A percentile compares a stretch with the other conserved stretches of the same genome.
Evolutionary conservation across 345 rosid genomes (phyloP).

Genomic region (Eucalyptus curtisii): DNA sequence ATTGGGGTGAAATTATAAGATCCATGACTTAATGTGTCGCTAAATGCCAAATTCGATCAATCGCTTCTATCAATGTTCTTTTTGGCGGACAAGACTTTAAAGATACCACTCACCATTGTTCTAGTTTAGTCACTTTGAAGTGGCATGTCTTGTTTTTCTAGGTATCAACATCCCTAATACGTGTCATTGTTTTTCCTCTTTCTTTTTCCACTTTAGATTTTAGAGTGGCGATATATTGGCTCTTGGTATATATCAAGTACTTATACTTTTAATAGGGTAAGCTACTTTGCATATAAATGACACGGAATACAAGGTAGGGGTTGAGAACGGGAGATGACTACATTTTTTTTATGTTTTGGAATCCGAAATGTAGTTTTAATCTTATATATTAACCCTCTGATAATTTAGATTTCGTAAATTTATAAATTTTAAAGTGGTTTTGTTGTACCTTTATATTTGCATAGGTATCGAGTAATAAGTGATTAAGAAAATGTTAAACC

Average conservation of each 20-base stretch:
- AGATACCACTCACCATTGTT: neutral
- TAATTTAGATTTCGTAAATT: neutral
- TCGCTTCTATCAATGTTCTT: neutral
- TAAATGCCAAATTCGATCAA: neutral
- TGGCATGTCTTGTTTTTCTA: neutral
- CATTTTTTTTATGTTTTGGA: neutral
- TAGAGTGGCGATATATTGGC: neutral
- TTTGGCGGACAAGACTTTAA: neutral
- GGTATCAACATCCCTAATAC: neutral
- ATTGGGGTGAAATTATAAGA: neutral
- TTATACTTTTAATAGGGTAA: neutral
- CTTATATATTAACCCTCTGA: rapidly evolving
- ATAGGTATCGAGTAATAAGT: neutral
- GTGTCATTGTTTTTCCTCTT: neutral
- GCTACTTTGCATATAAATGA: neutral
- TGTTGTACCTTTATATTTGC: neutral
- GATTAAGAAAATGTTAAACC: neutral
- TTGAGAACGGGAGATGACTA: neutral
- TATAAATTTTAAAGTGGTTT: too few species aligned
- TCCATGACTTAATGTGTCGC: neutral
- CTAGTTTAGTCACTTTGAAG: neutral
- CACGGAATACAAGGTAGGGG: neutral
- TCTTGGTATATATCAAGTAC: neutral
- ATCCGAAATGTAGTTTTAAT: neutral
- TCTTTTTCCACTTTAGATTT: neutral